Evolutionary conservation across 257 asterid species (phyloP).

Genomic region (Primulina tabacum): DNA sequence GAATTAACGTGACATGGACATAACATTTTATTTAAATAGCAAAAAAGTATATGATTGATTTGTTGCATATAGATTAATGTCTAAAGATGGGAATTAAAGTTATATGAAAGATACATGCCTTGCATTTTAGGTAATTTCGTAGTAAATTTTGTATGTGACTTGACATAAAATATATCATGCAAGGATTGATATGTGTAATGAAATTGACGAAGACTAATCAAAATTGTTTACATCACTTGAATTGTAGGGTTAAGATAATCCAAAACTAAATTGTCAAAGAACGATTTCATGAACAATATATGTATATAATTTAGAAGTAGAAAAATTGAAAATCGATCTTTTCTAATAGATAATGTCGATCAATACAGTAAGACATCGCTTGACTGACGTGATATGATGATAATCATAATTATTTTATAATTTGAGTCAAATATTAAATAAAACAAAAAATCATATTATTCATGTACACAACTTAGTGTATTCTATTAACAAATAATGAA

Average conservation of each 20-base stretch:
- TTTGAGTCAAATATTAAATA: too few species aligned
- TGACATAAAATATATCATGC: conserved; percentile 29
- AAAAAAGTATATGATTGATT: neutral
- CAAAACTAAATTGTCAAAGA: neutral
- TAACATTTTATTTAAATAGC: neutral
- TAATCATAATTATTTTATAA: too few species aligned
- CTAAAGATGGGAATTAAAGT: conserved; percentile 10
- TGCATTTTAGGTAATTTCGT: conserved; percentile 31
- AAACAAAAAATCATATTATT: too few species aligned
- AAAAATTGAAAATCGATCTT: too few species aligned
- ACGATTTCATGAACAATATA: neutral
- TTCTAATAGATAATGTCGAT: too few species aligned
- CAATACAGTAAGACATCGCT: too few species aligned
- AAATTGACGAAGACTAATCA: conserved; percentile 30
- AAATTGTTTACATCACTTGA: conserved; percentile 4
- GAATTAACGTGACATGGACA: neutral
- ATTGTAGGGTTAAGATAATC: neutral
- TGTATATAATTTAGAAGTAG: too few species aligned
- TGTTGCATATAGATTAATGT: neutral
- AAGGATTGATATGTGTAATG: conserved; percentile 23
- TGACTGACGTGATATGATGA: too few species aligned
- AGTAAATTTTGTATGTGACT: conserved; percentile 36
- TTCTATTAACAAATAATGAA: too few species aligned
- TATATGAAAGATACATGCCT: conserved; percentile 22
- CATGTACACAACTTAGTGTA: too few species aligned